Percentiles rank a stretch among this genome's conserved stretches.
Evolutionary conservation across 2,329 filamentous ascomycete species (phyloP).

Genomic region (Aspergillus sp.): DNA sequence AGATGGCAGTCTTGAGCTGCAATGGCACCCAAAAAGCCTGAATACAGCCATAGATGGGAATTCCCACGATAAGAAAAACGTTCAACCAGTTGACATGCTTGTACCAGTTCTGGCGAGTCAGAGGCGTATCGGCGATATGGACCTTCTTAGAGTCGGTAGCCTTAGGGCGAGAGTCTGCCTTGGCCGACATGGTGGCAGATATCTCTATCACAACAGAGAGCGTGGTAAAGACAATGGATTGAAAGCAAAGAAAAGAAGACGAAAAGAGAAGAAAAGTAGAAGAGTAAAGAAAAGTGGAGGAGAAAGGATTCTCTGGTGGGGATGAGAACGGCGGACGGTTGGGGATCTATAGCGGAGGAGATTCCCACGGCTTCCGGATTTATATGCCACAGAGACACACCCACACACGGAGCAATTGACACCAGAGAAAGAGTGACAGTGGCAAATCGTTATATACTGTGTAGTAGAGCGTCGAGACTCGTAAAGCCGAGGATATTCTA

Average conservation of each 20-base stretch:
- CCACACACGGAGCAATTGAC: too few species aligned
- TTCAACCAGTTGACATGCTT: slow-evolving; percentile 95
- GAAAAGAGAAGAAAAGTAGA: slow-evolving; percentile 6
- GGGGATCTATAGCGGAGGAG: neutral
- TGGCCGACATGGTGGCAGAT: slow-evolving; percentile 28
- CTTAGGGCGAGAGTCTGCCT: slow-evolving; percentile 28
- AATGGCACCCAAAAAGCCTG: slow-evolving; percentile 73
- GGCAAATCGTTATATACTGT: too few species aligned
- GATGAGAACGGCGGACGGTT: slow-evolving; percentile 1
- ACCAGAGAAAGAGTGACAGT: too few species aligned
- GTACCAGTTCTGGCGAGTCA: slow-evolving; percentile 79
- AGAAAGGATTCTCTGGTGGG: slow-evolving; percentile 4
- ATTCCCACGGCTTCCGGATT: neutral
- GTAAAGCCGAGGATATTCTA: too few species aligned
- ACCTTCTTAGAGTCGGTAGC: slow-evolving; percentile 56
- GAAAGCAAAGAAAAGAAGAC: neutral
- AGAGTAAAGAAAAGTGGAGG: slow-evolving; percentile 3
- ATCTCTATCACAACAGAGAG: neutral
- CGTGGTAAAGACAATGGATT: neutral
- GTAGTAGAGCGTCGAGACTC: too few species aligned
- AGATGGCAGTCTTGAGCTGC: slow-evolving; percentile 63
- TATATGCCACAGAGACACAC: neutral
- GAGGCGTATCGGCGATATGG: slow-evolving; percentile 76
- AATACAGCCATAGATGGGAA: slow-evolving; percentile 68
- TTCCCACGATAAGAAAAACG: slow-evolving; percentile 68